A percentile compares a stretch with the other conserved stretches of the same genome.
Evolutionary conservation across 352 stramenopile species (phyloP).

Genomic region (Thalassiosira oceanica): DNA sequence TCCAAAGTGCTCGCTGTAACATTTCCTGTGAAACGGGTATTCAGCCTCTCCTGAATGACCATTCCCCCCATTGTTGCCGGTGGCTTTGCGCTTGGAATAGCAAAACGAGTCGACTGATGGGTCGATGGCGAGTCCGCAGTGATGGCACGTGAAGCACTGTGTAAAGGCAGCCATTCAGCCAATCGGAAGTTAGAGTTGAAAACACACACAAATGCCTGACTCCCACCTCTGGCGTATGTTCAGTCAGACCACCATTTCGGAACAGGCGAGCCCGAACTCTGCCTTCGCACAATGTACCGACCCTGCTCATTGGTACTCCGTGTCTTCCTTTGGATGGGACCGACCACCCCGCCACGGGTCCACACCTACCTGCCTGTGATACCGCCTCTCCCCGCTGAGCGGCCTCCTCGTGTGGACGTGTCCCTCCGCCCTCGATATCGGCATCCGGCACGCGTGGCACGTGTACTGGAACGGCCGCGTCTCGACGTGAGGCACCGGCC

Average conservation of each 20-base stretch:
- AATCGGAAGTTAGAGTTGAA: no score
- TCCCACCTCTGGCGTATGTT: no score
- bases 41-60: slow-evolving; percentile 14
- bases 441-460: neutral
- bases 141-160: slow-evolving; percentile 50
- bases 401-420: neutral
- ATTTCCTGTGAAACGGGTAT: slow-evolving; percentile 49
- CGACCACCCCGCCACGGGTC: no score
- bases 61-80: slow-evolving; percentile 2
- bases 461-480: no score
- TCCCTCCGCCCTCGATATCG: neutral
- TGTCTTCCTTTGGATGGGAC: no score
- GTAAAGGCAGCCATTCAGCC: no score
- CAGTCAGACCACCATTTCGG: no score
- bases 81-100: slow-evolving; percentile 24
- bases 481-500: no score
- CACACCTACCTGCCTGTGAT: slow-evolving; percentile 36
- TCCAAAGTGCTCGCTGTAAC: slow-evolving; percentile 54
- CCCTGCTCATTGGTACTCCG: no score
- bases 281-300: no score
- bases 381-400: slow-evolving; percentile 19
- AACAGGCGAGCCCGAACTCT: no score
- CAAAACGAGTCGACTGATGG: neutral
- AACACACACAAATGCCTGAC: no score
- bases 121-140: slow-evolving; percentile 40